A percentile compares a stretch with the other conserved stretches of the same genome.
phyloP scores from a whole-genome alignment of 2,329 filamentous ascomycete genomes.

The Talaromyces sp. region DNA sequence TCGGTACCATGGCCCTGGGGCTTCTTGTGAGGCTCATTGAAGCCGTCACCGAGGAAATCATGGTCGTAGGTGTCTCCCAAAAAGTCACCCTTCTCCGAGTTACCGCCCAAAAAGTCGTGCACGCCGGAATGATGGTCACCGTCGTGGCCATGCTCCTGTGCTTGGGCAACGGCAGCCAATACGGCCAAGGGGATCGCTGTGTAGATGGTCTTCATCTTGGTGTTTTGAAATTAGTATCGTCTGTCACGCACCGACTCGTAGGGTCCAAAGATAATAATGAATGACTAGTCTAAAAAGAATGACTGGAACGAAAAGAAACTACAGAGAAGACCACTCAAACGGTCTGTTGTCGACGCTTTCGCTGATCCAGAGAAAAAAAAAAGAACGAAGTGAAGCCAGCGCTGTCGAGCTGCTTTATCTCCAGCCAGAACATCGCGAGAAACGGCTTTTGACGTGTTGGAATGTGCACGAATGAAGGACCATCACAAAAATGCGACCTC shows the following conservation, averaged over 20 bases:
- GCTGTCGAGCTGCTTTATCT: conserved; percentile 11
- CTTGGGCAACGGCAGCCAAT: conserved; percentile 26
- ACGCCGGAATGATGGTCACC: not conserved
- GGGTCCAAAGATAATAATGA: conserved; percentile 4
- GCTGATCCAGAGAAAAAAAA: conserved; percentile 5
- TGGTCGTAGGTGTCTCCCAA: conserved; percentile 5
- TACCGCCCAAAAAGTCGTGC: conserved; percentile 8
- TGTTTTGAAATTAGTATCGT: conserved; percentile 9
- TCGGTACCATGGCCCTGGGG: not conserved
- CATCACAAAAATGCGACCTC: conserved; percentile 8
- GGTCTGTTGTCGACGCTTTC: conserved; percentile 7
- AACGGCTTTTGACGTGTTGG: conserved; percentile 1
- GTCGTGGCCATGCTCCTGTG: conserved; percentile 15
- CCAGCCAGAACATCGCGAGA: not conserved
- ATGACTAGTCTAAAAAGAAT: conserved; percentile 10
- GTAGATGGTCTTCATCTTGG: conserved; percentile 31
- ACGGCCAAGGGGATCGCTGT: conserved; percentile 32
- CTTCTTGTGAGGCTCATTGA: not conserved
- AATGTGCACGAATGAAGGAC: conserved; percentile 8
- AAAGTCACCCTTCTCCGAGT: conserved; percentile 3
- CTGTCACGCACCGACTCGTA: not conserved
- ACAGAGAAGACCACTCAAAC: conserved; percentile 3
- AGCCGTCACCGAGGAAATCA: conserved; percentile 6
- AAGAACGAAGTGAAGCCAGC: not conserved
- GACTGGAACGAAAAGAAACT: conserved; percentile 10